Percentiles rank a stretch among this genome's conserved stretches.
phyloP scores from a whole-genome alignment of 2,329 filamentous ascomycete species.

The Ascochyta lentis region DNA sequence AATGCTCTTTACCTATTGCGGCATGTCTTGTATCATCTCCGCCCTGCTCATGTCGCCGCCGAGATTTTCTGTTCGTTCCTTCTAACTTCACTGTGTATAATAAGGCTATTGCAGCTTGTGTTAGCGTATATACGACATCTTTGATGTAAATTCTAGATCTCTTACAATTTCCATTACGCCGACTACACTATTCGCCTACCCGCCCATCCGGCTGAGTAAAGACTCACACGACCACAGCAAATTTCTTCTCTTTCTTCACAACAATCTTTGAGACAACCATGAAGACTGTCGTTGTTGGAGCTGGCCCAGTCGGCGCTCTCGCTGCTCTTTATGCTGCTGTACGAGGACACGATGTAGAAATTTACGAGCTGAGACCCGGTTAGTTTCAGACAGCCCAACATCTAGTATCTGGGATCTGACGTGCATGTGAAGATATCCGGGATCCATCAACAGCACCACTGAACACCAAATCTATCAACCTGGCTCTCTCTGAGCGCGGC shows the following conservation, averaged over 20 bases:
- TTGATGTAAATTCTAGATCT: conserved; percentile 10
- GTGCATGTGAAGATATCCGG: conserved; percentile 72
- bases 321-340: conserved; percentile 91
- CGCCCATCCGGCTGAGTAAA: conserved; percentile 13
- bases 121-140: conserved; percentile 3
- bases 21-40: conserved; percentile 25
- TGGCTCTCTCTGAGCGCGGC: conserved; percentile 91
- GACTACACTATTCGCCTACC: conserved; percentile 2
- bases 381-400: conserved; percentile 41
- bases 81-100: conserved; percentile 10
- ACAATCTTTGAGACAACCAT: conserved; percentile 20
- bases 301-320: conserved; percentile 89
- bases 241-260: conserved; percentile 7
- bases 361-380: conserved; percentile 95
- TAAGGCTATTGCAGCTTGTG: neutral
- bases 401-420: neutral
- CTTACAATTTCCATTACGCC: conserved; percentile 16
- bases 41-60: conserved; percentile 10
- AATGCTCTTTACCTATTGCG: conserved; percentile 26
- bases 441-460: conserved; percentile 82
- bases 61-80: conserved; percentile 1
- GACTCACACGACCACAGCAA: conserved; percentile 14
- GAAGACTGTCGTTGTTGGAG: conserved; percentile 85
- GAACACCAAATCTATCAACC: conserved; percentile 98
- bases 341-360: conserved; percentile 85